Percentiles rank a stretch among this genome's conserved stretches.
Conservation (phyloP, 164 flowering plant species). For the Chimonanthus praecox region DNA sequence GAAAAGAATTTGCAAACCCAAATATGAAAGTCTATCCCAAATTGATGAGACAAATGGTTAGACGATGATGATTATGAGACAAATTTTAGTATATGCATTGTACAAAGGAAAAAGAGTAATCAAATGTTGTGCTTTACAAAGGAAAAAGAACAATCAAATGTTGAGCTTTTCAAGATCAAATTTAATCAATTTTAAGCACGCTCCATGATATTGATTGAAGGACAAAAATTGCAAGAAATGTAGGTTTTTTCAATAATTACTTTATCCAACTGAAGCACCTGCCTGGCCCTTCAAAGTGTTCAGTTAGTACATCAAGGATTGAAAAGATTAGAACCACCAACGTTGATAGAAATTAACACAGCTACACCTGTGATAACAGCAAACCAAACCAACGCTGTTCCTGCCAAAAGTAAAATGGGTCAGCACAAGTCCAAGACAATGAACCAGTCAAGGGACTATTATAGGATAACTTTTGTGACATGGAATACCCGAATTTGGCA, state of each 20-base stretch:
- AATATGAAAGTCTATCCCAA: too few species aligned
- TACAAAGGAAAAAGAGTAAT: too few species aligned
- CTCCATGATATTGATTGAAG: background rate
- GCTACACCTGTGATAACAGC: conserved; percentile 59
- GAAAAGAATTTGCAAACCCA: too few species aligned
- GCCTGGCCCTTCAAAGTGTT: conserved; percentile 4
- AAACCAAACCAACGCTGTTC: conserved; percentile 64
- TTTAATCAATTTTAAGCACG: background rate
- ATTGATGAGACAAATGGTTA: too few species aligned
- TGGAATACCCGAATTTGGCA: too few species aligned
- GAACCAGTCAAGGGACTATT: background rate
- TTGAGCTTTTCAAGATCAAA: too few species aligned
- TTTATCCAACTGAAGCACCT: conserved; percentile 4
- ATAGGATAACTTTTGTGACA: too few species aligned
- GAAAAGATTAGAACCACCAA: conserved; percentile 71
- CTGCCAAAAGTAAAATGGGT: conserved; percentile 30
- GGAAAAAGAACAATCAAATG: too few species aligned
- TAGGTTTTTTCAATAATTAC: conserved; percentile 16
- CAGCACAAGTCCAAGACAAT: background rate
- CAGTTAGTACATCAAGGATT: conserved; percentile 50
- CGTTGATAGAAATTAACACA: conserved; percentile 57
- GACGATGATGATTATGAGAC: too few species aligned
- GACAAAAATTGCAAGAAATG: background rate
- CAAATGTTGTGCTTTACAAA: too few species aligned
- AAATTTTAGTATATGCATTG: too few species aligned